Evolutionary conservation across 805 yeast species (phyloP), one percentile per base, ranked within the genome.

Genomic region (Zygoascus flipseniorum): DNA sequence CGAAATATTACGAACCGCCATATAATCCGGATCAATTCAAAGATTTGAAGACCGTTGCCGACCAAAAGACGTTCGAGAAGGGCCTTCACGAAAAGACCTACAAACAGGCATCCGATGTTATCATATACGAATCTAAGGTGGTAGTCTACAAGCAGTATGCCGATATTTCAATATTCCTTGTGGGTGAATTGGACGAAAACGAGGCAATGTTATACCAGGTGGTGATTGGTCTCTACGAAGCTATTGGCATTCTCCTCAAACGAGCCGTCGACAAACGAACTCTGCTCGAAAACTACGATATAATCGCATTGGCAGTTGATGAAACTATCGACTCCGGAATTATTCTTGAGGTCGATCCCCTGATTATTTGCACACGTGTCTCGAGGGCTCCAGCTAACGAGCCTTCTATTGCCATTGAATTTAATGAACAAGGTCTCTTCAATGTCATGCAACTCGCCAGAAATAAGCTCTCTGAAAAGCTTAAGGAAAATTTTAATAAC

Each of bases 301-400:
- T 87, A 75, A 85, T 89, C 41, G 76, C 88, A 45, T 77, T 93
- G 67, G 87, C 95, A 3, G 79, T 90, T 45, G 99, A 93, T 69
- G 98, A 93, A 71, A 78, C 95, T 9, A 76, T 93, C 49, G 99
- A 93, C 66, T 95, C 90, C 66, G 99, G 98, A 43, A 81, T 93
- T 58, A 82, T 93, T 53, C 76, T 93, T 60, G 97, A 93, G 69
- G 85, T 89, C 28, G 97, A 93, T 64, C 82, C 95, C 5, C 80
- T 85, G 37, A 82, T 87, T 43, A 86, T 93, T 61, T 90, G 92
- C 1, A 80, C 95, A 14, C 80, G 99, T 71, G 96, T 90, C 26
- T 86, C 98, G n/a, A 80, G 81, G 55, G 83, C 93, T 32, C 96
- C 97, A 47, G 70, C 81, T 35, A 81, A 77, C 58, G 96, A 89